Evolutionary conservation across 2,329 filamentous ascomycete species (phyloP).

Genomic region (Verticillium klebahnii): DNA sequence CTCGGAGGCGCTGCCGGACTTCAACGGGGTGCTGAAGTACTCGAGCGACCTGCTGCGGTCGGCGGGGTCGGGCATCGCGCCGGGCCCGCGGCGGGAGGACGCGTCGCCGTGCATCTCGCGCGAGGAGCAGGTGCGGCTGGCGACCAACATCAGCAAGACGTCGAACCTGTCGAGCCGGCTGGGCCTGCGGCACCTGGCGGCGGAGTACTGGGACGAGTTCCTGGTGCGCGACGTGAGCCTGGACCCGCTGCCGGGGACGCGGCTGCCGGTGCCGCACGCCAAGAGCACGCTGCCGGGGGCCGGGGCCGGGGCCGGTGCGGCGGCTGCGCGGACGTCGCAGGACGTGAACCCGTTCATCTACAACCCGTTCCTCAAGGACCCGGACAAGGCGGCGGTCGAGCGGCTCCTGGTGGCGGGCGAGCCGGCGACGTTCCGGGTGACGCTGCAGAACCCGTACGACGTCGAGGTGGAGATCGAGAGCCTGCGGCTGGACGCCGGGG

Average conservation of each 20-base stretch:
- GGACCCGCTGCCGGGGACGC: conserved; percentile 54
- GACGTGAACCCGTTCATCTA: conserved; percentile 86
- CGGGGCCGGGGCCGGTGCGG: too few species aligned
- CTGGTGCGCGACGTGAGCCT: conserved; percentile 74
- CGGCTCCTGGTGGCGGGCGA: conserved; percentile 76
- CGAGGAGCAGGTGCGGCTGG: conserved; percentile 82
- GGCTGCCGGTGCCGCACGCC: conserved; percentile 62
- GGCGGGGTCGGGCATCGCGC: conserved; percentile 74
- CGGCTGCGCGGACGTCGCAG: conserved; percentile 47
- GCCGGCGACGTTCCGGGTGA: conserved; percentile 70
- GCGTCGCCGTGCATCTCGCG: conserved; percentile 64
- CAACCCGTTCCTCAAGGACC: conserved; percentile 78
- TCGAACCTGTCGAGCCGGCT: conserved; percentile 71
- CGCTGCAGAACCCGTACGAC: conserved; percentile 90
- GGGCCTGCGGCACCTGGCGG: conserved; percentile 64
- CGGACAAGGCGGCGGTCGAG: conserved; percentile 55
- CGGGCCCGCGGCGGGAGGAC: conserved; percentile 63
- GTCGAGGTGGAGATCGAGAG: conserved; percentile 87
- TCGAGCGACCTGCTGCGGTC: conserved; percentile 80
- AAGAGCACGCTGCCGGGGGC: conserved; percentile 49
- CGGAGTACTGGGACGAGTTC: conserved; percentile 97
- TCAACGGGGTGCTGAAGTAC: conserved; percentile 81
- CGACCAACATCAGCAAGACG: conserved; percentile 81
- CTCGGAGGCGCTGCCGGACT: conserved; percentile 89
- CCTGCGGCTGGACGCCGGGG: conserved; percentile 69